Percentiles rank a stretch among this genome's conserved stretches.
These are phyloP conservation scores for Boletus tomentosulus DNA, from an alignment of 768 basidiomycete genomes.

Conservation along the genomic window DNA sequence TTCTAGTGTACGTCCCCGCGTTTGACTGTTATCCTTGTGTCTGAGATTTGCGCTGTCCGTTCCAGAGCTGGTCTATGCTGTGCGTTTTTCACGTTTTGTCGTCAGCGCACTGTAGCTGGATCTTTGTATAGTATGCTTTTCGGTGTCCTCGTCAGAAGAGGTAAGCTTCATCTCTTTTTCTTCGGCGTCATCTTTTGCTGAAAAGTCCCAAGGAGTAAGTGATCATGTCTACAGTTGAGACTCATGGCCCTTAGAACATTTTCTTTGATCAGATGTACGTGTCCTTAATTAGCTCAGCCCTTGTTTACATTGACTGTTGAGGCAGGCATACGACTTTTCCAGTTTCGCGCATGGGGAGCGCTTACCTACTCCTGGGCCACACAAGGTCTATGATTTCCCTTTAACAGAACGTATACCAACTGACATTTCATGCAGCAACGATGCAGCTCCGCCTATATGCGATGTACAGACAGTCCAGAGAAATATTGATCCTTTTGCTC, in stretches of 20 bases:
- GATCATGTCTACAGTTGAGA: background rate
- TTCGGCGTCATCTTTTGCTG: conserved; percentile 1
- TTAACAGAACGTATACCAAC: background rate
- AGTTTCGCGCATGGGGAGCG: conserved; percentile 32
- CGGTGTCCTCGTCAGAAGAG: conserved; percentile 12
- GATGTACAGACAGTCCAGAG: conserved; percentile 27
- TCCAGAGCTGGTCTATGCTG: conserved; percentile 18
- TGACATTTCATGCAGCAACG: conserved; percentile 20
- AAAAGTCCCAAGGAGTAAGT: conserved; percentile 22
- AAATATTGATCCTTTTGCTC: conserved; percentile 18
- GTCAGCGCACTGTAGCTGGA: background rate
- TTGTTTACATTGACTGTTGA: background rate
- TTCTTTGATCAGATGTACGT: conserved; percentile 20
- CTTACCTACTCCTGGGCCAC: conserved; percentile 30
- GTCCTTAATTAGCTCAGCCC: background rate
- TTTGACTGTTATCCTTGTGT: background rate
- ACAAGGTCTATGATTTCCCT: conserved; percentile 20
- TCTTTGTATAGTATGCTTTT: conserved; percentile 19
- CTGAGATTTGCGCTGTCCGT: conserved; percentile 1
- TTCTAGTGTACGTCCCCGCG: conserved; percentile 22
- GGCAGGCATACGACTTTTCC: conserved; percentile 25
- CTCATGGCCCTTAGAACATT: background rate
- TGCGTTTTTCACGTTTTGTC: conserved; percentile 5
- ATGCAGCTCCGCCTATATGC: conserved; percentile 34
- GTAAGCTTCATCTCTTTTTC: conserved; percentile 5